Conservation (phyloP, 78 protist species). For the Dictyostelium capitatum region DNA sequence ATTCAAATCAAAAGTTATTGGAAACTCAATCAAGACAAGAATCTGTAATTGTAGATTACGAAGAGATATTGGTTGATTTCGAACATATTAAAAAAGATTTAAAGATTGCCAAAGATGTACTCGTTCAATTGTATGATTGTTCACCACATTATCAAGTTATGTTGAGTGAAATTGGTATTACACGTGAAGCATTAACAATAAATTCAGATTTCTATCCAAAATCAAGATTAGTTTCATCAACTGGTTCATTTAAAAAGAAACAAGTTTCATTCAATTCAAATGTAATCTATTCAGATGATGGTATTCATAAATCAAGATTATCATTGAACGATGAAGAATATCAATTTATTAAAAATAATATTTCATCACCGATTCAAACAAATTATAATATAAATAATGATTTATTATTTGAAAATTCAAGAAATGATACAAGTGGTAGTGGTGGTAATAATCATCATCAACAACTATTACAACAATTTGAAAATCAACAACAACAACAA, state of each 20-base stretch:
- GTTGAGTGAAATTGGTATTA: background rate
- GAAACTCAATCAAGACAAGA: background rate
- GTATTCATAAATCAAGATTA: background rate
- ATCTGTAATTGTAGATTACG: background rate
- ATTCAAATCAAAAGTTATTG: background rate
- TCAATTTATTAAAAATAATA: background rate
- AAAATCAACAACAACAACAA: background rate
- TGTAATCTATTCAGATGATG: constrained; percentile 20
- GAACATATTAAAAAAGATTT: constrained; percentile 1
- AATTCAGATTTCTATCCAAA: background rate
- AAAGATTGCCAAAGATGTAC: background rate
- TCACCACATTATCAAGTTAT: background rate
- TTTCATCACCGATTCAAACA: constrained; percentile 34
- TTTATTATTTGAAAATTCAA: constrained; percentile 14
- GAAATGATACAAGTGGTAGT: background rate
- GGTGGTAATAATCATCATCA: no score
- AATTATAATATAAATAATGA: constrained; percentile 20
- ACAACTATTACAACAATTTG: background rate
- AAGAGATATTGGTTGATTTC: background rate
- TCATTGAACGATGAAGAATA: constrained; percentile 16
- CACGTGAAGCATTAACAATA: no score
- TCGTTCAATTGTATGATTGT: background rate
- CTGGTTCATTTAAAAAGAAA: background rate
- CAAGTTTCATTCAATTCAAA: background rate
- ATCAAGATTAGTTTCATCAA: background rate